Base-by-base conservation (phyloP, 352 stramenopile species). In the Phytopythium boreale region DNA sequence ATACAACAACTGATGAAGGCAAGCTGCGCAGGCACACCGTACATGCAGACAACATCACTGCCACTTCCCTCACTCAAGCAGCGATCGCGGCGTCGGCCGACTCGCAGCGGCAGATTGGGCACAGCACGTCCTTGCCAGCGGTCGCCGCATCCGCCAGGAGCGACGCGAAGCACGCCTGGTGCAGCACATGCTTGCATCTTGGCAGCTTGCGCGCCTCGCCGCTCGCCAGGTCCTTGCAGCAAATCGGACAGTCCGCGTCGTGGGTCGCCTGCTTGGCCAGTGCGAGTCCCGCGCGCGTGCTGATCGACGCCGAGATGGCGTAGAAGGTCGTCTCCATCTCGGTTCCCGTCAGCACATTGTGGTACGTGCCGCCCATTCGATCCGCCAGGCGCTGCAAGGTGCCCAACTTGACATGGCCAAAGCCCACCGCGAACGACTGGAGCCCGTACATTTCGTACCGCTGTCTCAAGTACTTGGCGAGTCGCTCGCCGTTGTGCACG, bases 271-370 rank as follows among this genome's bases (percentile, higher is more conserved):
- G 14, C 17, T 59, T 29, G 4, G 4, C 29, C 7, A 59, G 20
- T 31, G 52, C 52, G 0, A 59, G 52, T 2, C 52, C 52, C 20
- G 73, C 73, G 47, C 75, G 76, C 22, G 76, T 86, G 43, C 77
- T 78, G 36, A 93, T 57, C 24, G 87, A 93, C 9, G 83, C 82
- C 1, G 82, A 91, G 55, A 95, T 95, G 20, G 74, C 75, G 62
- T 81, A 73, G 52, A 95, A 93, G 34, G 82, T 88, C n/a, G 75
- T 67, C 67, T 89, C 88, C 34, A 93, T 61, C 55, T 93, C 87
- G 8, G 76, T 84, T 3, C 82, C 82, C 0, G 76, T 77, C 11
- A 93, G 68, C 19, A 82, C 82, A 2, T 89, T 71, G 55, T 84
- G 72, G 56, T 89, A 95, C 11, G 69, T 62, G 0, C 87, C 87